phyloP scores from a whole-genome alignment of 139 green algal species.

The Desmodesmus armatus region DNA sequence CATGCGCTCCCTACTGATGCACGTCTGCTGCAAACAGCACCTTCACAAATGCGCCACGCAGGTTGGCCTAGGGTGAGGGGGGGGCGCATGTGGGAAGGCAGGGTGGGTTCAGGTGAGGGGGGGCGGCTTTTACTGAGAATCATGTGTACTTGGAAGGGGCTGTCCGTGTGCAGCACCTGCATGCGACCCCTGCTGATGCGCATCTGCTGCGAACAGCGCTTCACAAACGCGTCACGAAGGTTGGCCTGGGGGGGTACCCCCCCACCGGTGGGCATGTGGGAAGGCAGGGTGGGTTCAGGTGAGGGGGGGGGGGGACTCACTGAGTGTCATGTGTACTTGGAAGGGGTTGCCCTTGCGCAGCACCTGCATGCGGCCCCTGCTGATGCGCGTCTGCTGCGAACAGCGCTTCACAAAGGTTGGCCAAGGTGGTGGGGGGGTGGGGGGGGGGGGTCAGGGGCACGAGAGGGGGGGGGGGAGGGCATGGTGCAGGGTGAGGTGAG shows the following conservation, averaged over 20 bases:
- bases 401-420: constrained; percentile 52
- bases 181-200: constrained; percentile 43
- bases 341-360: no score
- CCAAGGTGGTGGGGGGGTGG: constrained; percentile 19
- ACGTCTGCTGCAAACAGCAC: constrained; percentile 53
- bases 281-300: no score
- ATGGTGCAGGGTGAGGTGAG: no score
- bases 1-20: constrained; percentile 59
- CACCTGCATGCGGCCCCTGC: no score
- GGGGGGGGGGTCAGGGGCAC: neutral
- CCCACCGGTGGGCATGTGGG: no score
- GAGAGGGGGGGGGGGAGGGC: neutral
- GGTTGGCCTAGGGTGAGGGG: constrained; percentile 28
- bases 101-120: no score
- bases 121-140: no score
- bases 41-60: constrained; percentile 46
- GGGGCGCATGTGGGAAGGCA: no score
- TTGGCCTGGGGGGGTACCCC: constrained; percentile 50
- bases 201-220: constrained; percentile 57
- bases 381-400: constrained; percentile 53
- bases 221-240: constrained; percentile 55
- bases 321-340: no score
- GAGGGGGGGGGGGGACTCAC: no score
- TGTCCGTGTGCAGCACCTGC: constrained; percentile 56
- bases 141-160: constrained; percentile 40